phyloP scores from a whole-genome alignment of 441 rosid species.

The Geranium incanum region DNA sequence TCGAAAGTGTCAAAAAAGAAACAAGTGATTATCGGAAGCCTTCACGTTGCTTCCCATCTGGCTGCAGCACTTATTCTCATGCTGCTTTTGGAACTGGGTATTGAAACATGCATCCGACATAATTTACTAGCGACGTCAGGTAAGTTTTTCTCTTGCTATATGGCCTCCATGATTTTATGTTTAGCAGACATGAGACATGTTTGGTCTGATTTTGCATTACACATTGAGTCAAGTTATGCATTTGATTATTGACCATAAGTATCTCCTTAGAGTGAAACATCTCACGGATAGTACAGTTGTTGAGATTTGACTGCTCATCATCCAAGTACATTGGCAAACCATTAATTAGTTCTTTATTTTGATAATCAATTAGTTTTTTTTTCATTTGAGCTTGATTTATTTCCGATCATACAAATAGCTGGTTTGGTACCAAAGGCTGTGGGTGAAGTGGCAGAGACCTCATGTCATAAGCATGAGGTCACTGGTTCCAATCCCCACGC shows the following conservation, averaged over 20 bases:
- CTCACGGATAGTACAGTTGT: background rate
- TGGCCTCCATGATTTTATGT: background rate
- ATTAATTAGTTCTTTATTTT: background rate
- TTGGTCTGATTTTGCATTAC: background rate
- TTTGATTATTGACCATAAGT: background rate
- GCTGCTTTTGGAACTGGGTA: slow-evolving; percentile 87
- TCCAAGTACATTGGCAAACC: background rate
- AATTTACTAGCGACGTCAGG: slow-evolving; percentile 90
- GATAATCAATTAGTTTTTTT: background rate
- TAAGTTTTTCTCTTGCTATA: slow-evolving; percentile 20
- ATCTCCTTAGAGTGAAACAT: background rate
- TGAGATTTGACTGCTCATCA: background rate
- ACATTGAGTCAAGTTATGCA: background rate
- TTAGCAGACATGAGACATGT: background rate
- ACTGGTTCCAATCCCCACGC: no score
- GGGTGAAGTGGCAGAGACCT: no score
- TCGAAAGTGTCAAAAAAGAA: slow-evolving; percentile 79
- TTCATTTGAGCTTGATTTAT: background rate
- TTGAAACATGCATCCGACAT: slow-evolving; percentile 85
- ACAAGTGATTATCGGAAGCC: slow-evolving; percentile 63
- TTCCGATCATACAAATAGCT: background rate
- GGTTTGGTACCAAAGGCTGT: no score
- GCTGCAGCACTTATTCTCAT: slow-evolving; percentile 82
- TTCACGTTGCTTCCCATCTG: slow-evolving; percentile 84
- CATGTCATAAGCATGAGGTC: no score